These are phyloP conservation scores for Heritiera littoralis DNA, from an alignment of 345 rosid genomes.

Conservation along the genomic window DNA sequence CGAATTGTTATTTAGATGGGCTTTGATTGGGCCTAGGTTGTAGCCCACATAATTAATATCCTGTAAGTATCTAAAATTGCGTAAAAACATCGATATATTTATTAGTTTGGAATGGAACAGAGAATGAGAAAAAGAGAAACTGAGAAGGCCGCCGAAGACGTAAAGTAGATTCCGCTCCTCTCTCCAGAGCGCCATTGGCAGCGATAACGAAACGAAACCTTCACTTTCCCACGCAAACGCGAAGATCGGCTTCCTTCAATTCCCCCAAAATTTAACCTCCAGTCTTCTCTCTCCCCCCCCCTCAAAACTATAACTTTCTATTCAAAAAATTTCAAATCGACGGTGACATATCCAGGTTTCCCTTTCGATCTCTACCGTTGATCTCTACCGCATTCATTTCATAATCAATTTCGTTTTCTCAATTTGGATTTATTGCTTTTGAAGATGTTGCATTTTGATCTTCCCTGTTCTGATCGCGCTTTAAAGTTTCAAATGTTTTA, in stretches of 20 bases:
- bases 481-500: not conserved
- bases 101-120: not conserved
- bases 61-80: not conserved
- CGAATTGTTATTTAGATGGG: not conserved
- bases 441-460: not conserved
- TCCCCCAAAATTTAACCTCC: not conserved
- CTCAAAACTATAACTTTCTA: not conserved
- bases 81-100: conserved; percentile 10
- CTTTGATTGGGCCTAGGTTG: not conserved
- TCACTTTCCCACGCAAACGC: not conserved
- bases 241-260: not conserved
- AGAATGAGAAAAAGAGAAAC: not conserved
- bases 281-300: not conserved
- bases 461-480: not conserved
- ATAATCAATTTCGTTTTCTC: not conserved
- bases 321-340: not conserved
- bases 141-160: not conserved
- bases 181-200: not conserved
- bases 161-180: conserved; percentile 1
- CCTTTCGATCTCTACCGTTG: not conserved
- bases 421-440: not conserved
- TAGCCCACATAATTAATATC: not conserved
- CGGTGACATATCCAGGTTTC: conserved; percentile 1
- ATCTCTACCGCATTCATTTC: not conserved
- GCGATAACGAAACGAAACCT: not conserved